Base-by-base conservation (phyloP, 306 rosid genomes). In the Glycine latifolia region DNA sequence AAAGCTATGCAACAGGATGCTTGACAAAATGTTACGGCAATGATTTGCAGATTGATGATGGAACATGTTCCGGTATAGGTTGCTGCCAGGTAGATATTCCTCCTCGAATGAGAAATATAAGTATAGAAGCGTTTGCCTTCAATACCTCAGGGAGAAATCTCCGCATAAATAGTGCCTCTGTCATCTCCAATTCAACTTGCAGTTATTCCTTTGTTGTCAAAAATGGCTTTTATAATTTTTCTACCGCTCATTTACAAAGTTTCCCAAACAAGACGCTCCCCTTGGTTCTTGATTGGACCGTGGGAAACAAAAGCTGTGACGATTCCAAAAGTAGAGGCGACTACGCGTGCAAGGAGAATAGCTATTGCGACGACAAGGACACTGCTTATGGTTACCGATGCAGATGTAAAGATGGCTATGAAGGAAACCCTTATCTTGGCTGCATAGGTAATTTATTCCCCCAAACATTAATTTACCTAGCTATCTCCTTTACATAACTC, bases 251-350 rank as follows among this genome's bases (percentile, higher is more conserved):
- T 66, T 37, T 75, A 17, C 0, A 7, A 0, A 0, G 1, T 2
- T 17, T 77, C 8, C 14, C 75, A 2, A 0, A 4, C 5, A 0
- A 7, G 14, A 20, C 0, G 35, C 4, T 62, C 7, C 87, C 87
- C 0, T 0, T 52, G 17, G 86, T 90, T 6, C 31, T 85, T 17
- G 86, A 88, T 77, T 90, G 93, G 93, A 70, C 55, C 8, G 75
- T 85, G 4, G 83, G 83, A 15, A 13, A 67, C 0, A 2, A 58
- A 6, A 70, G 52, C 1, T 87, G 92, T 47, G 0, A 5, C 0
- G 56, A 17, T 7, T 60, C 73, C 0, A 1, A 11, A 17, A 33
- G 4, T 3, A n/a, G 3, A 5, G 8, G 0, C 0, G 12, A 14
- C 10, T 15, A 49, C 6, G 58, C 46, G 0, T 72, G 84, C 67